Percentiles rank a stretch among this genome's conserved stretches.
phyloP scores from a whole-genome alignment of 2,329 filamentous ascomycete genomes.

The Teratosphaeria gauchensis region DNA sequence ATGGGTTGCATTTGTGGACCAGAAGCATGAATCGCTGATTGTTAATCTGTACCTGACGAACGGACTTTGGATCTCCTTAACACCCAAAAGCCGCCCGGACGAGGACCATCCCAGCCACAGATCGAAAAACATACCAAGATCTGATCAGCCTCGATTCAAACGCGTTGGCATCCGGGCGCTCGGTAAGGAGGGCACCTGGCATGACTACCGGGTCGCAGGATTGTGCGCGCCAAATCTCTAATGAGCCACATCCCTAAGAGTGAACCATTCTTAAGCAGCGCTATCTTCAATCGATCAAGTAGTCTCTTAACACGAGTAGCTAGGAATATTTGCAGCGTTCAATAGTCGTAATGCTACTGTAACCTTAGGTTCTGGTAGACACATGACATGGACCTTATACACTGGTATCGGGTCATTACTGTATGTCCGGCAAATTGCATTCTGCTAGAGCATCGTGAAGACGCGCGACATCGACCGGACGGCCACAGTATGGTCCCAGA shows the following conservation, averaged over 20 bases:
- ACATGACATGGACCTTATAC: neutral
- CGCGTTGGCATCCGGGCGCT: neutral
- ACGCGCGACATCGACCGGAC: neutral
- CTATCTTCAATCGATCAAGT: neutral
- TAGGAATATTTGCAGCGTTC: neutral
- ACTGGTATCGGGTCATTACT: neutral
- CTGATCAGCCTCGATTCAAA: neutral
- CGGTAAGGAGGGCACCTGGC: neutral
- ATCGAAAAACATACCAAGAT: neutral
- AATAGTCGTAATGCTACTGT: neutral
- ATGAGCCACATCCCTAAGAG: neutral
- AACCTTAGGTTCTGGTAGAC: neutral
- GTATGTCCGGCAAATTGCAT: neutral
- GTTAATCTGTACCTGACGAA: neutral
- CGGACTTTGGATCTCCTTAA: neutral
- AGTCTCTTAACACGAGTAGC: neutral
- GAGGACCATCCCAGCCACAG: neutral
- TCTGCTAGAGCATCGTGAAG: neutral
- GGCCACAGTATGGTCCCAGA: neutral
- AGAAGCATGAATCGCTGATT: neutral
- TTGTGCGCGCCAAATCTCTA: neutral
- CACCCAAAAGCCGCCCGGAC: neutral
- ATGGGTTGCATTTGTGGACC: no score
- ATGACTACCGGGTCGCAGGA: neutral
- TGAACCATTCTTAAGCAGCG: neutral